These are phyloP conservation scores for Sungouiozyma ichnusensis DNA, from an alignment of 805 yeast species.

Conservation along the genomic window DNA sequence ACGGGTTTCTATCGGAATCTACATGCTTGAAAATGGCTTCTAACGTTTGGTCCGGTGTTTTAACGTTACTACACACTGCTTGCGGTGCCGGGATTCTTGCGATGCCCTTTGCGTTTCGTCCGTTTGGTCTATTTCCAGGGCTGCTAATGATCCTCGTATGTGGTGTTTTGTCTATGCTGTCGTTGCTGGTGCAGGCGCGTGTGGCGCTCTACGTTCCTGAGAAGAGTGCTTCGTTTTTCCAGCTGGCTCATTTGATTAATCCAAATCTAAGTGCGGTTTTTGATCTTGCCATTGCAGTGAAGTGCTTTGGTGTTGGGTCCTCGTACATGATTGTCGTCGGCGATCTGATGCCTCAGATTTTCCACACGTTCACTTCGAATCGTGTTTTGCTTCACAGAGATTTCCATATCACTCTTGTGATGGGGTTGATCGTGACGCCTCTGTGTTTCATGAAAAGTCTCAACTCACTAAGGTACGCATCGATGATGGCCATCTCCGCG, in stretches of 20 bases:
- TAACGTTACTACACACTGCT: conserved; percentile 29
- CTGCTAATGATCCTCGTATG: conserved; percentile 17
- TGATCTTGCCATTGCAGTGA: conserved; percentile 59
- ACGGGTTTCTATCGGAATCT: background rate
- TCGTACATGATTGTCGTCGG: conserved; percentile 63
- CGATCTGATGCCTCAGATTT: conserved; percentile 55
- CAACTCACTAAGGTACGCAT: conserved; percentile 78
- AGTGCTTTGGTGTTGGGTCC: conserved; percentile 62
- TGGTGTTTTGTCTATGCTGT: conserved; percentile 29
- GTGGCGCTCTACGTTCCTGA: conserved; percentile 43
- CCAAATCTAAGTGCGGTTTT: conserved; percentile 52
- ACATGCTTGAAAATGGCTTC: conserved; percentile 15
- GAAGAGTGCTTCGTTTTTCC: conserved; percentile 53
- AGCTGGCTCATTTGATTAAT: conserved; percentile 48
- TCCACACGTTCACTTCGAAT: conserved; percentile 21
- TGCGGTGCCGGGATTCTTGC: conserved; percentile 61
- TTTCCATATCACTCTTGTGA: conserved; percentile 52
- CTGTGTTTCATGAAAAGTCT: conserved; percentile 64
- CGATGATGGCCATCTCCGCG: conserved; percentile 70
- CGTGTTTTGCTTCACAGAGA: conserved; percentile 34
- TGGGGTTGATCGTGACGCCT: conserved; percentile 36
- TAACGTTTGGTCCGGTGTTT: conserved; percentile 21
- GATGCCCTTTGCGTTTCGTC: conserved; percentile 55
- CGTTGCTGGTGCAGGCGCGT: conserved; percentile 52
- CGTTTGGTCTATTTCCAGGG: conserved; percentile 26